Percentiles rank a stretch among this genome's conserved stretches.
Conservation (phyloP, 495 filamentous ascomycete genomes). For the Cercophora scortea region DNA sequence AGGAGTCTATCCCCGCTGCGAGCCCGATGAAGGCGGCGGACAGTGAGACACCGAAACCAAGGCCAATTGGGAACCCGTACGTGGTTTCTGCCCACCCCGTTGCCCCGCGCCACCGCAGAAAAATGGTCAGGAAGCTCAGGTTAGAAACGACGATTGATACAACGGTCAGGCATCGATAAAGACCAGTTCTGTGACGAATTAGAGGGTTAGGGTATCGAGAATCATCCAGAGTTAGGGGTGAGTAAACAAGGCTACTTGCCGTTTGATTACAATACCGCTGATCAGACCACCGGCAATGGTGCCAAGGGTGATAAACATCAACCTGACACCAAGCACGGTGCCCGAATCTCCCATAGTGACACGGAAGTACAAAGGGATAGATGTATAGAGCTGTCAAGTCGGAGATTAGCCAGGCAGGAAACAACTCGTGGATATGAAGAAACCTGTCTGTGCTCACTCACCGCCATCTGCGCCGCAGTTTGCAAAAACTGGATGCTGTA, state of each 20-base stretch:
- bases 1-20: constrained; percentile 1
- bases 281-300: constrained; percentile 6
- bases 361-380: constrained; percentile 5
- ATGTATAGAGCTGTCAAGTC: constrained; percentile 1
- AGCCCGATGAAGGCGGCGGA: constrained; percentile 12
- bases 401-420: not conserved
- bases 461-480: constrained; percentile 9
- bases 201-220: no score
- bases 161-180: constrained; percentile 3
- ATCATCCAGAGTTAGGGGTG: no score
- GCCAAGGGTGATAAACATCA: constrained; percentile 5
- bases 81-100: constrained; percentile 6
- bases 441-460: not conserved
- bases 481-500: constrained; percentile 9
- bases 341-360: constrained; percentile 1
- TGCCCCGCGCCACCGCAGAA: constrained; percentile 2
- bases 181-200: not conserved
- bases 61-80: constrained; percentile 10
- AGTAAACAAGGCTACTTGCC: not conserved
- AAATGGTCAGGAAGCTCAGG: constrained; percentile 5
- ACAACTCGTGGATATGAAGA: no score
- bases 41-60: constrained; percentile 10
- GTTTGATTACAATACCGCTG: constrained; percentile 5
- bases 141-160: not conserved
- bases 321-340: not conserved